Evolutionary conservation across 768 basidiomycete genomes (phyloP).

Genomic region (Collybia nuda): DNA sequence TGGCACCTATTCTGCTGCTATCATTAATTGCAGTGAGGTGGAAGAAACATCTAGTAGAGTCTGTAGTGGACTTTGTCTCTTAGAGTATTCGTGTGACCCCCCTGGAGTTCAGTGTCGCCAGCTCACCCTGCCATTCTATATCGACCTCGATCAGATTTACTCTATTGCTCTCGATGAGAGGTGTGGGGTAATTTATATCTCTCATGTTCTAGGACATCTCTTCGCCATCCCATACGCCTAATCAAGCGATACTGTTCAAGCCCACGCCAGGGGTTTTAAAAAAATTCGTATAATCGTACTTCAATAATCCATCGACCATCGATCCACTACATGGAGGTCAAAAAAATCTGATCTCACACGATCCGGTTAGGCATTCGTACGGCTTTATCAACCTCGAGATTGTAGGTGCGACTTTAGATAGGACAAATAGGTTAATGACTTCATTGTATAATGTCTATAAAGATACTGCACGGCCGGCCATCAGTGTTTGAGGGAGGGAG

Average conservation of each 20-base stretch:
- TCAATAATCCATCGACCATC: too few relatives aligned
- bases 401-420: too few relatives aligned
- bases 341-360: conserved; percentile 26
- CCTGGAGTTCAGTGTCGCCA: background rate
- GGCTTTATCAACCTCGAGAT: conserved; percentile 35
- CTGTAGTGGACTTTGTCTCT: background rate
- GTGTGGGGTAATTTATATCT: conserved; percentile 13
- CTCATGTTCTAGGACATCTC: conserved; percentile 7
- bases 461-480: conserved; percentile 49
- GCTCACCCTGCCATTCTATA: conserved; percentile 8
- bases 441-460: conserved; percentile 35
- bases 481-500: too few relatives aligned
- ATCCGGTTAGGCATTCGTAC: conserved; percentile 44
- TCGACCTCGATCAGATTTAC: conserved; percentile 7
- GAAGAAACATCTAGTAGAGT: background rate
- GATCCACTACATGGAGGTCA: conserved; percentile 9
- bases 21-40: background rate
- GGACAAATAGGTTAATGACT: background rate
- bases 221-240: conserved; percentile 12
- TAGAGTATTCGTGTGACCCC: background rate
- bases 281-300: too few relatives aligned
- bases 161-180: conserved; percentile 11
- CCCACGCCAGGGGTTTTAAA: too few relatives aligned
- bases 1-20: conserved; percentile 3
- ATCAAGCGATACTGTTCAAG: background rate